phyloP scores from a whole-genome alignment of 192 early-diverging fungal species.

The Linnemannia elongata region DNA sequence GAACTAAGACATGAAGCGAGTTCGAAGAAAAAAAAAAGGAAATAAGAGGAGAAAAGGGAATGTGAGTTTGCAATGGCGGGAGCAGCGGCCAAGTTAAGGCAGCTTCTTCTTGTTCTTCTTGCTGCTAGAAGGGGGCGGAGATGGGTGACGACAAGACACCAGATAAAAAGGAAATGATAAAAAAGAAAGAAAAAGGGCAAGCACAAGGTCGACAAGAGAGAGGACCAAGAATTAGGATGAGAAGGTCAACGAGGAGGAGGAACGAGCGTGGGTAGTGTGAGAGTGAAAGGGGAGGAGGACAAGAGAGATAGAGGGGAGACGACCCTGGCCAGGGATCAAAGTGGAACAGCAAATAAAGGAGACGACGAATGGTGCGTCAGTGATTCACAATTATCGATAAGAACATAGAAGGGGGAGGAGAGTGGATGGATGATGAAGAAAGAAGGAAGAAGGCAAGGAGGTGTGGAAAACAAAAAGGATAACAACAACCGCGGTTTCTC shows the following conservation, averaged over 20 bases:
- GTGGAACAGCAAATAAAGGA: not conserved
- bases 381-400: not conserved
- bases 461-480: not conserved
- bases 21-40: not conserved
- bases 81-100: not conserved
- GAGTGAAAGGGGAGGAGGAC: too few relatives aligned
- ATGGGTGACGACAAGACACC: not conserved
- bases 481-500: not conserved
- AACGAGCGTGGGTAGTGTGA: too few relatives aligned
- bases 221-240: not conserved
- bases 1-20: conserved; percentile 9
- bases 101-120: not conserved
- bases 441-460: not conserved
- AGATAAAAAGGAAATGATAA: not conserved
- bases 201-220: not conserved
- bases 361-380: not conserved
- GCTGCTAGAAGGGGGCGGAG: not conserved
- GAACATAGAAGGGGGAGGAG: not conserved
- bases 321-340: not conserved
- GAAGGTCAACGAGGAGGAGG: not conserved
- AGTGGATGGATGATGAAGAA: too few relatives aligned
- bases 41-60: not conserved
- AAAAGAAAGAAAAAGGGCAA: not conserved
- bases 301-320: not conserved
- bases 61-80: not conserved